Base-by-base conservation (phyloP, 306 rosid species). In the Cajanus cajan region DNA sequence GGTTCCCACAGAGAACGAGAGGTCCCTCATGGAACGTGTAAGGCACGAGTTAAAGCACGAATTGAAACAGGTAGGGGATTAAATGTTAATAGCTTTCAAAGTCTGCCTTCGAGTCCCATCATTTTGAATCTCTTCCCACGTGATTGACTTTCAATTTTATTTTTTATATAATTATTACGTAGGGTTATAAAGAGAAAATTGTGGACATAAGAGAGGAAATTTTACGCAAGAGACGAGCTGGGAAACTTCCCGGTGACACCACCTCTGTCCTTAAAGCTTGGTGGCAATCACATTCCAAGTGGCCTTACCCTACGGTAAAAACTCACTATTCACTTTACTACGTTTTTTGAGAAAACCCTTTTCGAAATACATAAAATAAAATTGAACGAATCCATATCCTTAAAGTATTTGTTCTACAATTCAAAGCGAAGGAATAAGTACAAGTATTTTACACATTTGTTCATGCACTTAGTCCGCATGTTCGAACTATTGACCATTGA, bases 241-340 rank as follows among this genome's bases (percentile, higher is more conserved):
- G 99, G 79, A 95, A 95, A 76, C 99, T 93, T 88, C 99, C 99
- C 5, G 97, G 99, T 15, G 97, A 95, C 87, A 95, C 99, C 0
- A 95, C 99, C 78, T 95, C 99, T 14, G 99, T 95, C 43, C 87
- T 95, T 22, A 95, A 95, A 82, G 80, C 91, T 78, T 95, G 99
- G 99, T 95, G 99, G 99, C 93, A 91, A 78, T 86, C 98, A 77
- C 99, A 95, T 85, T 81, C 98, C 33, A 93, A 93, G 78, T 95
- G 99, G 99, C 99, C 98, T 67, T 95, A 95, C 82, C 99, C 99
- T 39, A 95, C 99, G 0, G 99, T 95, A 88, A 87, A 90, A 82
- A 73, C 77, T 61, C 21, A 15, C n/a, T 16, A 13, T 25, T 21
- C 19, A 0, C 24, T 6, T 39, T 5, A 52, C 48, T 24, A 25